Evolutionary conservation across 208 protist species (phyloP), one percentile per base, ranked within the genome.

Genomic region (Angomonas ambiguus): DNA sequence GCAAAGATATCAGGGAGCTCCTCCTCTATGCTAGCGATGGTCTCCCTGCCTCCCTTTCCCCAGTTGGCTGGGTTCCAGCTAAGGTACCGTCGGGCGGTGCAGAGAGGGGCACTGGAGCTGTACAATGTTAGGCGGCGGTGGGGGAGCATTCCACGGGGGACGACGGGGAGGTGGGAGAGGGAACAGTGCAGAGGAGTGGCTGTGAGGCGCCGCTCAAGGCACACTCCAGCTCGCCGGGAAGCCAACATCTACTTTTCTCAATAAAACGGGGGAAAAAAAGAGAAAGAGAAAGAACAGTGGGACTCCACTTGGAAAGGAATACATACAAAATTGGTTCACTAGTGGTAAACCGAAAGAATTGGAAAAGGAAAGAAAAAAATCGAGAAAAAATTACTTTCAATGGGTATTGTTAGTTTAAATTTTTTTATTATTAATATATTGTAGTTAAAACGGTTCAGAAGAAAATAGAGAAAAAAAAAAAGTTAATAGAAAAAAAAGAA

Each of bases 1-100:
- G 83, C 81, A 55, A 94, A 94, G 41, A 94, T 87, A 16, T 94
- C 85, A 0, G 88, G 88, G 62, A 94, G 71, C 69, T 94, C 88
- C 57, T 94, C 85, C 72, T 94, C 83, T 10, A 94, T 81, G 51
- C 27, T 61, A 33, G 60, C 68, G 77, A 71, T 74, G 31, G 67
- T 64, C 28, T 80, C 75, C 5, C 77, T 79, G 34, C 64, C 69
- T 5, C 22, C 53, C 27, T 71, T 57, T 0, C 67, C 73, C 87
- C 84, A 91, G 32, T 53, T 83, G 10, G 62, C 66, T 1, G 84
- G 83, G 59, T 93, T 84, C 84, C 80, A 88, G 69, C 78, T 91
- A 33, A 93, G 55, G 10, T 74, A 25, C 6, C 83, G 87, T n/a
- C 53, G 34, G 56, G 77, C 63, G 60, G 51, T 33, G 61, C 24